Evolutionary conservation across 768 basidiomycete genomes (phyloP), one percentile per base, ranked within the genome.

Genomic region (Phylloporus sp.): DNA sequence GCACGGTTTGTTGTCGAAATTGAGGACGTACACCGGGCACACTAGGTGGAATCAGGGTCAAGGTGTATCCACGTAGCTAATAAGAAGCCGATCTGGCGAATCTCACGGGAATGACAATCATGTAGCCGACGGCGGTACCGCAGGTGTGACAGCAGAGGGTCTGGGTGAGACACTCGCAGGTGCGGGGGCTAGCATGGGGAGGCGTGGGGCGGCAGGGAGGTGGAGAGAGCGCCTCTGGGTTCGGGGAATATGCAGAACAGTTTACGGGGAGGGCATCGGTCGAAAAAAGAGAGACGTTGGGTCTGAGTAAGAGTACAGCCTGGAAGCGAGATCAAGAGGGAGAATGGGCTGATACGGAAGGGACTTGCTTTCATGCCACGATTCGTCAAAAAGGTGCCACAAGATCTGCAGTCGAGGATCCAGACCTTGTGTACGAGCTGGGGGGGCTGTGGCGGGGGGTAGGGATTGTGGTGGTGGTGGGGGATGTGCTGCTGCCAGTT

Each of bases 131-230:
- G 28, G 79, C 70, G 31, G 70, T 68, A 9, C 91, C 91, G 68
- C 91, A 93, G 9, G 81, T 82, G 61, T 88, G 86, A 63, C 91
- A 92, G 60, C 80, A 86, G 20, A 93, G 74, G 0, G 84, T 84
- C 66, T 90, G 87, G 3, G 91, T 93, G 39, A 93, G 73, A 64
- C 90, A 94, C 62, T 89, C 88, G 68, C 91, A 93, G 9, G 89
- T 90, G 36, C 88, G 80, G 42, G 65, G 56, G 27, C 56, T 57
- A 5, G 70, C 63, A 15, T 69, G 56, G 22, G 56, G 57, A 18
- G 68, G 61, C 44, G 70, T 65, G 16, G 74, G 66, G 34, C 69
- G 71, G 69, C 70, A 72, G 31, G 70, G 63, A 7, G 71, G 62
- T 22, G 72, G 72, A 5, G 70, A 70, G 35, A 76, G 67, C 2